Percentiles rank a stretch among this genome's conserved stretches.
These are phyloP conservation scores for Pythium brachiatum DNA, from an alignment of 352 stramenopile genomes.

Conservation along the genomic window DNA sequence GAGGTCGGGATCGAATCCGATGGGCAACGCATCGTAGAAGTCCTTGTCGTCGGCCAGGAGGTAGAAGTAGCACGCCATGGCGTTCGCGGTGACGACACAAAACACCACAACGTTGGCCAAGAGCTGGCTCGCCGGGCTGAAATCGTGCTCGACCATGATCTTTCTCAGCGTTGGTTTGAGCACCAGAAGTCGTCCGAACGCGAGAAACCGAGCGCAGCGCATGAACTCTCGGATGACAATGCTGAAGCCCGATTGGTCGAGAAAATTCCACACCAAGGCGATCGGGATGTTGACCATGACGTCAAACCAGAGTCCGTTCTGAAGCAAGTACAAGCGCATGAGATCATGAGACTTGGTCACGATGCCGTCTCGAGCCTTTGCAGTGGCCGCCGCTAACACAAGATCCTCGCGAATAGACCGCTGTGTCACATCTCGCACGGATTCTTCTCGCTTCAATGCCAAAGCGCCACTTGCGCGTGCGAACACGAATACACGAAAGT, in stretches of 20 bases:
- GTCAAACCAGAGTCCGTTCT: conserved; percentile 34
- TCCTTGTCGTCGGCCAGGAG: conserved; percentile 41
- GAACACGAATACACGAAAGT: conserved; percentile 44
- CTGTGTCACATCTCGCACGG: conserved; percentile 6
- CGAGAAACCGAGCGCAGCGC: conserved; percentile 38
- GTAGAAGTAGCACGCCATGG: conserved; percentile 62
- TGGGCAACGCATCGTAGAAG: conserved; percentile 49
- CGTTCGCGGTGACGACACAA: conserved; percentile 36
- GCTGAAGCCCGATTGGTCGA: conserved; percentile 40
- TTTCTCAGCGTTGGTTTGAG: conserved; percentile 35
- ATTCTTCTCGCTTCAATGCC: conserved; percentile 2
- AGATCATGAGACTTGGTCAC: conserved; percentile 17
- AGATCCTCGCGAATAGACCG: conserved; percentile 15
- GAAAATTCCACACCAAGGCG: conserved; percentile 50
- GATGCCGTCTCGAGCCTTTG: conserved; percentile 13
- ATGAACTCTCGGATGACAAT: conserved; percentile 29
- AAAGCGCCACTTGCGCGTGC: conserved; percentile 17
- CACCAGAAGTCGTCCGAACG: conserved; percentile 41
- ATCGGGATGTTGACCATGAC: conserved; percentile 33
- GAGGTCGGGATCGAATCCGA: conserved; percentile 22
- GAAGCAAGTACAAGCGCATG: conserved; percentile 31
- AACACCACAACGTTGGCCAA: conserved; percentile 49
- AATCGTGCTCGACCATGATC: conserved; percentile 45
- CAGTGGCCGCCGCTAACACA: conserved; percentile 3
- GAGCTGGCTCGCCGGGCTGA: conserved; percentile 35